Evolutionary conservation across 257 asterid species (phyloP), one percentile per base, ranked within the genome.

Genomic region (Coffea canephora): DNA sequence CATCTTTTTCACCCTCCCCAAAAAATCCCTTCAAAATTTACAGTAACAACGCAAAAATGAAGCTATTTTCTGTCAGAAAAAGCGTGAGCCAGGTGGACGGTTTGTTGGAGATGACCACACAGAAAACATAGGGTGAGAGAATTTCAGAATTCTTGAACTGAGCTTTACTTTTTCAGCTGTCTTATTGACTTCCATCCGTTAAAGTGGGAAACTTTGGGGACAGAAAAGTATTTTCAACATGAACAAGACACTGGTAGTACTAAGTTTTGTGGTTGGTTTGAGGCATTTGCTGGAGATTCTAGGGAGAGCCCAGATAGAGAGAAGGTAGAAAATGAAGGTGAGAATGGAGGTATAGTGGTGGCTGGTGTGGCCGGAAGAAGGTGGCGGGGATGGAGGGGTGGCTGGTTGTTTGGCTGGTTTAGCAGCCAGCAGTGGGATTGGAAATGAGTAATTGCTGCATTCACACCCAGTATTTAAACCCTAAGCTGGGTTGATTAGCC

Each of bases 61-160:
- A n/a, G 67, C 78, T 75, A 27, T 54, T 74, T 19, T 39, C 8
- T 21, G 65, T 80, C 71, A 83, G 82, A 80, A 79, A 61, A 71
- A 59, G 21, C 41, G 27, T 41, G 77, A 71, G 79, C 86, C 84
- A 76, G 86, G 81, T 5, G 82, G 84, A 54, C 81, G 84, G 80
- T 54, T 69, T 36, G 79, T 71, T 75, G 85, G 80, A 74, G 74
- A 84, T 67, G 74, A 52, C 81, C 77, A 82, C 75, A 80, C 48
- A 74, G 64, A 80, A 54, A 78, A 79, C 62, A 73, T 77, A 43
- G 48, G 64, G 41, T 55, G 41, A 50, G 48, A 54, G 39, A 77
- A 48, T 64, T 77, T 61, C 46, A 10, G 77, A 72, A 45, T 74
- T 84, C 73, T 75, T 78, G 83, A 71, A 79, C 70, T 83, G 65